Evolutionary conservation across 495 filamentous ascomycete genomes (phyloP).

Genomic region (Antarctomyces pellizariae): DNA sequence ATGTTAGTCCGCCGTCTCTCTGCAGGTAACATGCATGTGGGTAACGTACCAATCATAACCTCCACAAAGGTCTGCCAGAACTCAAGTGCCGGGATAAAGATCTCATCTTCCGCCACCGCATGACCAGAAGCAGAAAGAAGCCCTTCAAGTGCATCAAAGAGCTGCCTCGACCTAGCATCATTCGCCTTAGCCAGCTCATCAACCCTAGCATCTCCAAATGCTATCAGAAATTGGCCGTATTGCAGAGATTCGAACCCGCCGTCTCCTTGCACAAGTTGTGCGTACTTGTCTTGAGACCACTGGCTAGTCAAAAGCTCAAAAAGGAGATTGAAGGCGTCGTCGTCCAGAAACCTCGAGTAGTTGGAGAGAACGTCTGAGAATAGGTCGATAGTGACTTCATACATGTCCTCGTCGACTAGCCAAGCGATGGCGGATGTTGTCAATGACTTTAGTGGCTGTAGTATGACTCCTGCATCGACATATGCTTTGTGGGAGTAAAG

Average conservation of each 20-base stretch:
- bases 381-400: conserved; percentile 34
- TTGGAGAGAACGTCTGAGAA: conserved; percentile 39
- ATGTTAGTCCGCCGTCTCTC: no score
- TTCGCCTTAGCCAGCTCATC: conserved; percentile 20
- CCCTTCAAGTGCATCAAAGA: conserved; percentile 27
- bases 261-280: conserved; percentile 31
- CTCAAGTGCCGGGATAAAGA: conserved; percentile 54
- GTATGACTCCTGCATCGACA: conserved; percentile 24
- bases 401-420: conserved; percentile 27
- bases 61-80: conserved; percentile 64
- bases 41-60: conserved; percentile 24
- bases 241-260: conserved; percentile 39
- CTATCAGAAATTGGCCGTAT: conserved; percentile 44
- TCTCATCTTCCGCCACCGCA: conserved; percentile 51
- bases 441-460: conserved; percentile 31
- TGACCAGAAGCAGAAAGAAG: conserved; percentile 49
- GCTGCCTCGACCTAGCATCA: conserved; percentile 21
- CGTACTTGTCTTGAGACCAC: conserved; percentile 27
- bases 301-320: conserved; percentile 30
- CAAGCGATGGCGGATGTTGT: conserved; percentile 30
- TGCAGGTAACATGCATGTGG: no score
- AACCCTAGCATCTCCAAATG: conserved; percentile 38
- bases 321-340: conserved; percentile 27
- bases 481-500: conserved; percentile 37
- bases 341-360: conserved; percentile 35